These are phyloP conservation scores for Nicotiana noctiflora DNA, from an alignment of 257 asterid genomes.

Conservation along the genomic window DNA sequence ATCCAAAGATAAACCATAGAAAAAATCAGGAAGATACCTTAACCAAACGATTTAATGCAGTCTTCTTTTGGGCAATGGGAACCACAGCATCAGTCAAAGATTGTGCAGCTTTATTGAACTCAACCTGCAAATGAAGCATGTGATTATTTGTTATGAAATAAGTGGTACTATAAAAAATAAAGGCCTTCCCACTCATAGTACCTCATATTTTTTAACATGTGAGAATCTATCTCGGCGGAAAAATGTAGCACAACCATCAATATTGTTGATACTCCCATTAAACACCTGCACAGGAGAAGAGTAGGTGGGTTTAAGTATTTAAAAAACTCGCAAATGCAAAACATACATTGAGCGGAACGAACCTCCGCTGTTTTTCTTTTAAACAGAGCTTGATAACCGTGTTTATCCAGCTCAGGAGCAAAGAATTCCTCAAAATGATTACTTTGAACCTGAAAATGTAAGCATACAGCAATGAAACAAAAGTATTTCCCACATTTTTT, in stretches of 20 bases:
- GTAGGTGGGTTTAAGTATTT: conserved; percentile 14
- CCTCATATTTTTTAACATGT: conserved; percentile 96
- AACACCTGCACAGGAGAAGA: conserved; percentile 45
- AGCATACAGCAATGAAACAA: background rate
- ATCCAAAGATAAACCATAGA: background rate
- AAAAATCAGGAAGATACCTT: conserved; percentile 41
- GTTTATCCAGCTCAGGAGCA: conserved; percentile 94
- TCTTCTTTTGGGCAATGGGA: conserved; percentile 74
- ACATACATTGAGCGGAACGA: conserved; percentile 20
- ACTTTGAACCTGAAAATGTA: conserved; percentile 64
- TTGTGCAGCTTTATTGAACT: conserved; percentile 97
- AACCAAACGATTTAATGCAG: conserved; percentile 73
- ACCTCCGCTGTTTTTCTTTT: conserved; percentile 89
- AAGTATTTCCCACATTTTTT: background rate
- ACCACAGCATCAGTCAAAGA: conserved; percentile 77
- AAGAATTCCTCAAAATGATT: conserved; percentile 92
- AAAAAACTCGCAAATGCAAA: background rate
- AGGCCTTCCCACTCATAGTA: conserved; percentile 9
- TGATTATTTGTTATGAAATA: conserved; percentile 9
- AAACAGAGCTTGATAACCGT: conserved; percentile 86
- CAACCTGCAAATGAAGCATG: conserved; percentile 52
- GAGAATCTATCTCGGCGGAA: conserved; percentile 96
- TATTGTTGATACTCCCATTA: conserved; percentile 40
- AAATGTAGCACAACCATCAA: conserved; percentile 98
- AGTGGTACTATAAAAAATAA: background rate